phyloP scores from a whole-genome alignment of 768 basidiomycete genomes.

The Stropharia rugosoannulata region DNA sequence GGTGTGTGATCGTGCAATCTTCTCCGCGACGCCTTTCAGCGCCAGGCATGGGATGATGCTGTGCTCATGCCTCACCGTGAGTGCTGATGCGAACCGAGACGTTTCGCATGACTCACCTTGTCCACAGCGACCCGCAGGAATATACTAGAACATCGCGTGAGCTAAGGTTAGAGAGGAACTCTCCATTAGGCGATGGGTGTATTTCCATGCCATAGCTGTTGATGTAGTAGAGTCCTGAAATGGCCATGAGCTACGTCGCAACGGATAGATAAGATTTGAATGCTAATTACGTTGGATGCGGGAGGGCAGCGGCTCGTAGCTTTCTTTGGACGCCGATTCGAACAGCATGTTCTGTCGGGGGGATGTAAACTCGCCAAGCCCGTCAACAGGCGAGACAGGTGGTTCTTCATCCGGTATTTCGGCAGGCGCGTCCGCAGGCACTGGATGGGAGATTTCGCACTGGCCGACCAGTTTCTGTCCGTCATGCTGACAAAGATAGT shows the following conservation, averaged over 20 bases:
- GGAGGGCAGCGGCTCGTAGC: slow-evolving; percentile 56
- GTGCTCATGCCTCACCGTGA: neutral
- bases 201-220: slow-evolving; percentile 91
- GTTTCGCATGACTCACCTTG: slow-evolving; percentile 49
- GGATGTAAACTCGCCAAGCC: slow-evolving; percentile 46
- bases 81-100: neutral
- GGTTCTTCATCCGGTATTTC: slow-evolving; percentile 30
- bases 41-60: slow-evolving; percentile 94
- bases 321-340: slow-evolving; percentile 48
- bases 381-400: slow-evolving; percentile 49
- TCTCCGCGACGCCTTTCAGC: slow-evolving; percentile 72
- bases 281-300: slow-evolving; percentile 58
- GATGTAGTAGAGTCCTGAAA: slow-evolving; percentile 78
- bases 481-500: slow-evolving; percentile 53
- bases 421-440: slow-evolving; percentile 31
- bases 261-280: neutral
- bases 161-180: slow-evolving; percentile 64
- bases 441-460: slow-evolving; percentile 91
- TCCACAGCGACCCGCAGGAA: slow-evolving; percentile 94
- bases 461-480: slow-evolving; percentile 83
- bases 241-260: slow-evolving; percentile 5
- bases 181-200: slow-evolving; percentile 84
- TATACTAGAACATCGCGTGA: slow-evolving; percentile 76
- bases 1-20: slow-evolving; percentile 70
- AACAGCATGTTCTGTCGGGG: slow-evolving; percentile 67